Percentiles rank a stretch among this genome's conserved stretches.
These are phyloP conservation scores for Sextonia rubra DNA, from an alignment of 164 flowering plant species.

Conservation along the genomic window DNA sequence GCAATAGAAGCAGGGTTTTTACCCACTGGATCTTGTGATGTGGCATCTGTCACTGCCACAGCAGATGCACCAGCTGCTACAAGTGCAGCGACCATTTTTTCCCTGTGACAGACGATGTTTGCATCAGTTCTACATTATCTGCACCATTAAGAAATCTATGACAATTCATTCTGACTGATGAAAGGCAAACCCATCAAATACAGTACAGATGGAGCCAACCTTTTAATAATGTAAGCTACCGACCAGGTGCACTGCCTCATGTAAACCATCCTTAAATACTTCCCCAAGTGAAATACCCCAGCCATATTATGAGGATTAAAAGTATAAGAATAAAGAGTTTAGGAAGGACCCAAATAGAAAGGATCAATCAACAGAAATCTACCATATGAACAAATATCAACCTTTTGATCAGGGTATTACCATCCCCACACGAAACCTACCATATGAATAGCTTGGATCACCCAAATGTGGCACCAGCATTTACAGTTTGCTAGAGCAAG, in stretches of 20 bases:
- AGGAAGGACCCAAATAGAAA: background rate
- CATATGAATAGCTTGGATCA: background rate
- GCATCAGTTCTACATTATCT: background rate
- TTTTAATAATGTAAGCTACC: background rate
- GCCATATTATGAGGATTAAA: background rate
- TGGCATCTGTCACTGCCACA: slow-evolving; percentile 92
- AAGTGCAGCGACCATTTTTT: slow-evolving; percentile 92
- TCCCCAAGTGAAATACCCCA: background rate
- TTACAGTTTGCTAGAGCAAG: background rate
- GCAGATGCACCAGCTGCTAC: slow-evolving; percentile 88
- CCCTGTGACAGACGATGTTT: slow-evolving; percentile 39
- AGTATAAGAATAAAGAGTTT: too few species aligned
- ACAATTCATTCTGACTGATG: too few species aligned
- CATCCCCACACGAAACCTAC: background rate
- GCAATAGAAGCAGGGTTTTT: slow-evolving; percentile 80
- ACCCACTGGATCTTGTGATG: slow-evolving; percentile 61
- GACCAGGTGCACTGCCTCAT: background rate
- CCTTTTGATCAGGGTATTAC: too few species aligned
- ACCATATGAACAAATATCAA: too few species aligned
- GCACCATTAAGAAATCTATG: background rate
- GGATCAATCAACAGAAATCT: background rate
- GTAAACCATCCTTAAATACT: background rate
- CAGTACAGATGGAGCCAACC: background rate
- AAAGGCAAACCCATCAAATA: background rate
- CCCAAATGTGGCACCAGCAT: background rate